A percentile compares a stretch with the other conserved stretches of the same genome.
Evolutionary conservation across 345 rosid species (phyloP).

Genomic region (Eucalyptus leucophloia): DNA sequence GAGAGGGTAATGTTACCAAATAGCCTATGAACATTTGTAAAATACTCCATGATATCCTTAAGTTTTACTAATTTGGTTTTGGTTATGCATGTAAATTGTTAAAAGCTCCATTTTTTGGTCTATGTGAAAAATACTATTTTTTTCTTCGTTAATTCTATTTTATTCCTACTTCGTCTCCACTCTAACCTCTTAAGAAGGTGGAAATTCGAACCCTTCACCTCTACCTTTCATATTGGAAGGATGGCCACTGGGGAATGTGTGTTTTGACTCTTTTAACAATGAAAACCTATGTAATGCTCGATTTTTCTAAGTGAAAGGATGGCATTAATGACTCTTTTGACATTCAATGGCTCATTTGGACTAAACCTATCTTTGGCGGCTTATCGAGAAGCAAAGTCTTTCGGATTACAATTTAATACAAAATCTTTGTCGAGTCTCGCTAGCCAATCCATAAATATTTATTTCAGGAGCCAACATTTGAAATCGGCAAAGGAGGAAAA

Average conservation of each 20-base stretch:
- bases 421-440: neutral
- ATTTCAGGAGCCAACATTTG: too few species aligned
- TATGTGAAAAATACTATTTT: fast-evolving
- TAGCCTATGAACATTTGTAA: neutral
- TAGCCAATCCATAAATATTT: too few species aligned
- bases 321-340: fast-evolving
- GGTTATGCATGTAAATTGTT: neutral
- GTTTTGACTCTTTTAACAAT: neutral
- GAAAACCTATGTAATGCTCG: neutral
- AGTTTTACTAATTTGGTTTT: neutral
- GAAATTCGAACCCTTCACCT: too few species aligned
- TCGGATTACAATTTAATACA: neutral
- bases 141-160: too few species aligned
- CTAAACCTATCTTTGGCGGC: neutral
- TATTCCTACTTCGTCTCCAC: too few species aligned
- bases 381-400: neutral
- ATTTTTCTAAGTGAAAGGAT: neutral
- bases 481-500: neutral
- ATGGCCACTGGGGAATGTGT: neutral
- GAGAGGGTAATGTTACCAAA: neutral
- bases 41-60: neutral
- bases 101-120: fast-evolving
- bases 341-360: neutral
- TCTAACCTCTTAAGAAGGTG: too few species aligned
- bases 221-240: too few species aligned